Evolutionary conservation across 2,329 filamentous ascomycete genomes (phyloP).

Genomic region (Neonectria hederae): DNA sequence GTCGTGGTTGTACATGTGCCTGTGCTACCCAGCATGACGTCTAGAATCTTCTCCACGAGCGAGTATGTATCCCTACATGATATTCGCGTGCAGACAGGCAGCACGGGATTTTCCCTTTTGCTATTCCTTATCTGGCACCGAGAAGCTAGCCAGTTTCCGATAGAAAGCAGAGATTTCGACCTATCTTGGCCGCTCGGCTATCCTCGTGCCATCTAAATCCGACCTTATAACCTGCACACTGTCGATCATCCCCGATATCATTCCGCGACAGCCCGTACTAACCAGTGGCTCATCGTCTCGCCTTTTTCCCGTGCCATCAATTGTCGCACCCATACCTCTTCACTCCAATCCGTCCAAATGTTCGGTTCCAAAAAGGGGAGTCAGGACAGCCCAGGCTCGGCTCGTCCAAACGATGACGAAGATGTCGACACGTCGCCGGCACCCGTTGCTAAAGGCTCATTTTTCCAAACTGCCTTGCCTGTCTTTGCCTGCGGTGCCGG

Average conservation of each 20-base stretch:
- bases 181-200: constrained; percentile 5
- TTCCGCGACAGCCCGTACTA: not conserved
- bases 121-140: constrained; percentile 24
- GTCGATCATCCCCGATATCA: constrained; percentile 6
- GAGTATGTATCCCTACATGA: not conserved
- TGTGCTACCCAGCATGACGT: constrained; percentile 1
- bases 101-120: not conserved
- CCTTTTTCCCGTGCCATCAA: not conserved
- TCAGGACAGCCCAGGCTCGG: constrained; percentile 24
- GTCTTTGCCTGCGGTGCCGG: constrained; percentile 90
- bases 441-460: constrained; percentile 24
- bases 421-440: constrained; percentile 8
- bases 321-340: not conserved
- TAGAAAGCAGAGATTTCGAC: not conserved
- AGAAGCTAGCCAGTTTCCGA: not conserved
- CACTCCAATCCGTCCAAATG: constrained; percentile 19
- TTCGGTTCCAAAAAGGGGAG: constrained; percentile 31
- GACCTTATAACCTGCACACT: constrained; percentile 18
- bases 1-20: constrained; percentile 13
- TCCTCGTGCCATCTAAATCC: constrained; percentile 11
- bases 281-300: not conserved
- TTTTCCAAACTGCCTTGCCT: constrained; percentile 57
- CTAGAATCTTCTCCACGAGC: not conserved
- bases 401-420: constrained; percentile 15
- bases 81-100: not conserved